Evolutionary conservation across 2,329 filamentous ascomycete genomes (phyloP), one percentile per base, ranked within the genome.

Genomic region (Bisporella sp.): DNA sequence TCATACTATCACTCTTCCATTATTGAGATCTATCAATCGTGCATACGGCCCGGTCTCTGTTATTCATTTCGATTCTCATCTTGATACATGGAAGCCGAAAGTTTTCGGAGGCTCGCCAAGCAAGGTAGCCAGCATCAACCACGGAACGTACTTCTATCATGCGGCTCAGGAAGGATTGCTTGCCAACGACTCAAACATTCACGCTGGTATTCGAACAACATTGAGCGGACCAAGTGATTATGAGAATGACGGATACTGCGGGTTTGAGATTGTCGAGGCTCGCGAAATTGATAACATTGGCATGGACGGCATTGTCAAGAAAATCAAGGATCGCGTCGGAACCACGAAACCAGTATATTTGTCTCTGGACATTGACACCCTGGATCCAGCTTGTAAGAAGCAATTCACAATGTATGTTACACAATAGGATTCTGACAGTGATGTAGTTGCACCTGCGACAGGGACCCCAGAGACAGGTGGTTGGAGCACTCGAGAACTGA

Each of bases 81-180:
- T 82, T 59, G 85, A 88, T 62, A 87, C 84, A 4, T 87, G 87
- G 87, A 81, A 79, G 52, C 89, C 89, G 41, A 92, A 92, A 66
- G 89, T 93, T 30, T 95, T 95, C 60, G 89, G 89, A 48, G 89
- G 88, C 31, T 83, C 86, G 0, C 88, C 89, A 0, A 86, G 81
- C 31, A 78, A 90, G 54, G 79, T 83, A 39, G 88, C 89, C 21
- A 77, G 77, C 56, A 84, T 95, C 71, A 95, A 93, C 70, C 87
- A 93, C 70, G 89, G 89, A 41, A 93, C 88, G 1, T 93, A 93
- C 72, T 95, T 95, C 71, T 93, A 85, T 70, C 87, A 92, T 65
- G 89, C 88, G 0, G 71, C 84, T 1, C 79, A 83, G 69, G 87
- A 93, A 65, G 89, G 89, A 3, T 73, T 93, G 12, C 73, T 95